Conservation (phyloP, 2,329 filamentous ascomycete genomes). For the Fusarium redolens region DNA sequence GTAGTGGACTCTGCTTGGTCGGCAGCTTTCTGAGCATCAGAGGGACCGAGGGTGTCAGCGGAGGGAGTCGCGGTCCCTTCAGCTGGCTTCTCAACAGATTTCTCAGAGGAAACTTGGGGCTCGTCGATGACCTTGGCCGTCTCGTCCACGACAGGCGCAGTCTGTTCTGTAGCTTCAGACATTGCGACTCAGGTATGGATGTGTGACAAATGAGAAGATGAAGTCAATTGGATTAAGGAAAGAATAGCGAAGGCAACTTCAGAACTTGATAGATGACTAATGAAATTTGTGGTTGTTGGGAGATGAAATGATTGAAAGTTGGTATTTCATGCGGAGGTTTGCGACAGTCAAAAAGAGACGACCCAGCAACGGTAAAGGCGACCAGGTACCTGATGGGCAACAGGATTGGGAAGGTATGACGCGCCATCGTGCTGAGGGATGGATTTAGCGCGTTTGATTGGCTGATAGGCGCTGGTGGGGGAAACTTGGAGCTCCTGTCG, state of each 20-base stretch:
- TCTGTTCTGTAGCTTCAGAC: slow-evolving; percentile 48
- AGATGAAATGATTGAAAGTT: slow-evolving; percentile 28
- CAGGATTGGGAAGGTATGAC: slow-evolving; percentile 27
- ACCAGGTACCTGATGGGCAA: slow-evolving; percentile 9
- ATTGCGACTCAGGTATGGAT: slow-evolving; percentile 31
- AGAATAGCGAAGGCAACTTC: neutral
- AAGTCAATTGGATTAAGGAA: neutral
- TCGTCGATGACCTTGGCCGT: slow-evolving; percentile 26
- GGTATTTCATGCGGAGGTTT: slow-evolving; percentile 27
- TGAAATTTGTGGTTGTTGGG: slow-evolving; percentile 9
- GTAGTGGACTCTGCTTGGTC: slow-evolving; percentile 35
- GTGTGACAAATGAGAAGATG: neutral
- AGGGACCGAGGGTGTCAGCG: slow-evolving; percentile 1
- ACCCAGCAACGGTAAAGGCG: slow-evolving; percentile 34
- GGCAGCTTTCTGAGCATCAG: slow-evolving; percentile 20
- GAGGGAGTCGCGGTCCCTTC: neutral
- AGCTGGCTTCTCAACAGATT: neutral
- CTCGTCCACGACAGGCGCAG: slow-evolving; percentile 35
- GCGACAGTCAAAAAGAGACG: slow-evolving; percentile 38
- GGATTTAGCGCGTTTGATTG: slow-evolving; percentile 29
- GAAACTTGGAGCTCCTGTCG: slow-evolving; percentile 7
- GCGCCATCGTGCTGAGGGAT: slow-evolving; percentile 24
- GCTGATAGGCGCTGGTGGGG: neutral
- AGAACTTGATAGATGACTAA: neutral
- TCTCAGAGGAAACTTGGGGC: slow-evolving; percentile 9